These are phyloP conservation scores for Apiospora rasikravindrae DNA, from an alignment of 2,329 filamentous ascomycete species.

Conservation along the genomic window DNA sequence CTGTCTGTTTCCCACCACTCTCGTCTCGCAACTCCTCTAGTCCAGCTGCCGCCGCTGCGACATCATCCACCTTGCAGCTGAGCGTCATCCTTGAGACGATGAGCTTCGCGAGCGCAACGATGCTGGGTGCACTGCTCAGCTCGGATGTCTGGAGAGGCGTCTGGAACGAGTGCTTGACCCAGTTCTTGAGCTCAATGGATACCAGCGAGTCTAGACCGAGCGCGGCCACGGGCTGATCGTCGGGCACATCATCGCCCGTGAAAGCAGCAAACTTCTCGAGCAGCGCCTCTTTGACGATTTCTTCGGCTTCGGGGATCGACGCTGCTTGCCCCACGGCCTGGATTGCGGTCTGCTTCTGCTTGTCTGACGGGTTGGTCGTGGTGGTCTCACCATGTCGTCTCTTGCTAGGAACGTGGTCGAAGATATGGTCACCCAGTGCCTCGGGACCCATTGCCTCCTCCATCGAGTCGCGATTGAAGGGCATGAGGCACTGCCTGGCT, in stretches of 20 bases:
- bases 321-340: constrained; percentile 21
- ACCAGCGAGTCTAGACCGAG: background rate
- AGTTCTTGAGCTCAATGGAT: background rate
- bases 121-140: constrained; percentile 25
- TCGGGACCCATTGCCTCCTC: constrained; percentile 23
- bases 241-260: background rate
- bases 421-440: constrained; percentile 24
- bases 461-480: constrained; percentile 26
- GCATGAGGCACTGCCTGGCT: constrained; percentile 26
- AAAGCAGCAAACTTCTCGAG: constrained; percentile 13
- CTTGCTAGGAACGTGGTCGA: constrained; percentile 25
- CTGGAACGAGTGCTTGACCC: background rate
- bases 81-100: constrained; percentile 21
- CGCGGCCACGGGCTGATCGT: background rate
- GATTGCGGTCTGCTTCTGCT: constrained; percentile 12
- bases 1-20: background rate
- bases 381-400: constrained; percentile 4
- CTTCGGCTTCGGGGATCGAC: constrained; percentile 25
- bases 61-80: constrained; percentile 15
- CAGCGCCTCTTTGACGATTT: constrained; percentile 23
- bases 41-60: background rate
- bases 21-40: no score
- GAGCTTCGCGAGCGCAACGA: background rate
- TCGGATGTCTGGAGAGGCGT: background rate
- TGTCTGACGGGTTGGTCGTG: background rate